Base-by-base conservation (phyloP, 805 yeast genomes). In the Metschnikowia anglica region DNA sequence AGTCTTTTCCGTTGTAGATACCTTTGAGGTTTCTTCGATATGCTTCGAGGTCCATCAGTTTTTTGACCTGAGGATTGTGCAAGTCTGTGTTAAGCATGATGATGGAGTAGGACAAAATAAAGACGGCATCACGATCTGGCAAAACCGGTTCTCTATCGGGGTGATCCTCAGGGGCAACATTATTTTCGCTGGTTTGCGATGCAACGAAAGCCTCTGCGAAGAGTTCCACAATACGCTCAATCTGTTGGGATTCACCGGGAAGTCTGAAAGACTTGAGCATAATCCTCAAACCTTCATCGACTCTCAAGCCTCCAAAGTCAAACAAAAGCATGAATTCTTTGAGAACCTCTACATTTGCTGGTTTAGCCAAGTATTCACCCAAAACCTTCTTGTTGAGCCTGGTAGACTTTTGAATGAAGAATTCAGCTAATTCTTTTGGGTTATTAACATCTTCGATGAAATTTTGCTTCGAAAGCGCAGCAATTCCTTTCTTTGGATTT, bases 231-330 rank as follows among this genome's bases (percentile, higher is more conserved):
- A 91, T 79, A 55, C 97, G 76, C 62, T 93, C 99, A 60, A 93
- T 93, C 62, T 88, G 97, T 58, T 89, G 98, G 0, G 97, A 85
- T 65, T 93, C 99, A 46, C 99, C 99, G 1, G 98, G 98, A 37
- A 93, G 73, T 61, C 99, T 78, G 59, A 93, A 91, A 16, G 85
- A 78, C 43, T 86, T 85, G 52, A 95, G 71, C 46, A 93, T 63
- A 43, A 86, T 73, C 56, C 99, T 76, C 39, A 93, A 70, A 0
- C 97, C 97, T 63, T 91, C 97, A 62, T 93, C 99, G 2, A 95
- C 91, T 56, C 99, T 74, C 53, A 85, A 69, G 15, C 79, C 84
- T 27, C 72, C 68, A 59, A 90, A 90, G 44, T 90, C 91, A 60
- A 91, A 84, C 41, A 80, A 62, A 1, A 70, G 68, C 50, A 91